Conservation (phyloP, 2,329 filamentous ascomycete genomes). For the Monosporascus sp. region DNA sequence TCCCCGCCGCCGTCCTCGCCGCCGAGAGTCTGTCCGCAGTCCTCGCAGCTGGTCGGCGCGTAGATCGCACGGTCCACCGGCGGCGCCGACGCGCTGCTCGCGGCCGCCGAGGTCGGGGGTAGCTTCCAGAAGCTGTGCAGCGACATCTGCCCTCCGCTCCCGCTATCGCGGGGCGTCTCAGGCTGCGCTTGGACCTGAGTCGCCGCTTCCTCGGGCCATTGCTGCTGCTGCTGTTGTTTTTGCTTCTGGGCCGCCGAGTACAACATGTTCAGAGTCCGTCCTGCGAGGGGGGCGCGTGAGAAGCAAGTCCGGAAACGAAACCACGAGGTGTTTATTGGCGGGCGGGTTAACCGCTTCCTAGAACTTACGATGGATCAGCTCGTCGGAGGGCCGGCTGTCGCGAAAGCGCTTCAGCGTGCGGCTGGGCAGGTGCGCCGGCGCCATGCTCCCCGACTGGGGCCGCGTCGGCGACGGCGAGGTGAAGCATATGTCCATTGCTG, state of each 20-base stretch:
- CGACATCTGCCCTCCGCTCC: conserved; percentile 38
- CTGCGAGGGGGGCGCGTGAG: conserved; percentile 29
- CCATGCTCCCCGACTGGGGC: conserved; percentile 23
- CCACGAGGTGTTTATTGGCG: not conserved
- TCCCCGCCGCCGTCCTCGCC: conserved; percentile 30
- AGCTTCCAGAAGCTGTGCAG: conserved; percentile 60
- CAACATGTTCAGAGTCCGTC: conserved; percentile 52
- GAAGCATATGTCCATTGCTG: conserved; percentile 28
- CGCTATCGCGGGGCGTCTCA: conserved; percentile 8
- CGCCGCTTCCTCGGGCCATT: conserved; percentile 11
- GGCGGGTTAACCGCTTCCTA: conserved; percentile 5
- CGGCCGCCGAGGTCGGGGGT: conserved; percentile 29
- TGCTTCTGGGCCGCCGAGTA: conserved; percentile 47
- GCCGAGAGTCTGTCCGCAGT: conserved; percentile 38
- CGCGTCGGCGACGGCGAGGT: conserved; percentile 23
- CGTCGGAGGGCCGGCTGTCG: conserved; percentile 52
- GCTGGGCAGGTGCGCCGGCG: conserved; percentile 44
- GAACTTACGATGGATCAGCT: conserved; percentile 49
- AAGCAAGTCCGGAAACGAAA: not conserved
- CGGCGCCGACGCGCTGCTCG: conserved; percentile 16
- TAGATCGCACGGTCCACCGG: conserved; percentile 12
- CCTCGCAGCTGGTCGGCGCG: conserved; percentile 42
- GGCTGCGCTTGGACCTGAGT: conserved; percentile 5
- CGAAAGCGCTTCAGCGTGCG: conserved; percentile 59
- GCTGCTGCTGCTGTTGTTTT: conserved; percentile 18